Evolutionary conservation across 2,329 filamentous ascomycete genomes (phyloP), one percentile per base, ranked within the genome.

Genomic region (Dactylellina leptospora): DNA sequence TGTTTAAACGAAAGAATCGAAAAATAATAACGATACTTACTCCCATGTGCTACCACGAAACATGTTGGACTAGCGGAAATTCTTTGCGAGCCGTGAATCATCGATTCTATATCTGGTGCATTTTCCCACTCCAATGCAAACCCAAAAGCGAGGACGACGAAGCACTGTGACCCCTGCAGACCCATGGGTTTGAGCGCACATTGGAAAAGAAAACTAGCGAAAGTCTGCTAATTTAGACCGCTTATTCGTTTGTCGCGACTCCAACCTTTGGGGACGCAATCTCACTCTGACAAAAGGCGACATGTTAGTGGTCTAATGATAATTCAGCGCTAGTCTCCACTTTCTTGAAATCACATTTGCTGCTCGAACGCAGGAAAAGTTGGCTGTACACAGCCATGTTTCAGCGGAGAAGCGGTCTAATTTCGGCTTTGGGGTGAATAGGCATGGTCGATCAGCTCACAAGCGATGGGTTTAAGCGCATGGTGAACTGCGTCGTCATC

Each of bases 181-280:
- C 60, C 28, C 56, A 55, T 50, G 64, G 48, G 56, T 70, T 61
- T 28, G 64, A 70, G 56, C 56, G 56, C 56, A 61, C 45, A 50
- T 23, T 23, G n/a, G 16, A 27, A 38, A n/a, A 22, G 23, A 50
- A 45, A 61, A n/a, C 48, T 61, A 61, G 56, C 48, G 55, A 30
- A 25, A 28, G 30, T 59, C 6, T 25, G 25, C 50, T 18, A 45
- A 28, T 42, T 71, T 63, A 27, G 51, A 13, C 64, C 66, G 66
- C 66, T 71, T 71, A 71, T 71, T 71, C 66, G 66, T 63, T 54
- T 71, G 58, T 71, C 66, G 66, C 66, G 66, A 63, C 56, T 71
- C 64, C 56, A 33, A 55, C 45, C 47, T 54, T 63, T 56, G 44
- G 58, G 51, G 48, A 54, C 38, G 33, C 6, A 23, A 28, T 54